These are phyloP conservation scores for Glebionis coronaria DNA, from an alignment of 129 eudicot genomes.

Conservation along the genomic window DNA sequence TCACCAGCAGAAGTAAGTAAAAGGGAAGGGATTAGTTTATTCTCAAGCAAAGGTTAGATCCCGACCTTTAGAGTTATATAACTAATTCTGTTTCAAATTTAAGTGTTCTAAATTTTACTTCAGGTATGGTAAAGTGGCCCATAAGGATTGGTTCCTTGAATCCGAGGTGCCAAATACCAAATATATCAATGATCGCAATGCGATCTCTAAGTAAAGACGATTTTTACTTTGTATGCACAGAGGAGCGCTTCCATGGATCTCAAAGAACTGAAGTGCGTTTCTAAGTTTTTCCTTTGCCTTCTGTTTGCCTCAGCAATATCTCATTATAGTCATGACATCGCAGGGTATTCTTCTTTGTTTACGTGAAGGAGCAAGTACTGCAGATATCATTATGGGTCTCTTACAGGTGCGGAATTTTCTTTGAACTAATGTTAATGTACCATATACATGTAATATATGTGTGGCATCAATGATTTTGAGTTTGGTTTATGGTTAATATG, in stretches of 20 bases:
- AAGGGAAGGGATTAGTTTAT: slow-evolving; percentile 64
- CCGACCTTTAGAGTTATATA: neutral
- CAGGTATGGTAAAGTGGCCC: slow-evolving; percentile 58
- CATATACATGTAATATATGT: neutral
- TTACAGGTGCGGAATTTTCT: slow-evolving; percentile 48
- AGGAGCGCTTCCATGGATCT: slow-evolving; percentile 37
- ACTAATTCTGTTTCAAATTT: neutral
- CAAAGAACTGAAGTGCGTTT: slow-evolving; percentile 23
- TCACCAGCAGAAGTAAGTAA: slow-evolving; percentile 90
- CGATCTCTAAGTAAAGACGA: slow-evolving; percentile 56
- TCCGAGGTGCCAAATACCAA: slow-evolving; percentile 54
- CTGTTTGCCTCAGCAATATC: neutral
- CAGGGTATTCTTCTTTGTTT: slow-evolving; percentile 77
- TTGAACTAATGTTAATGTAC: neutral
- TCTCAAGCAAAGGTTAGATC: slow-evolving; percentile 57
- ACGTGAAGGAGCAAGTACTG: slow-evolving; percentile 79
- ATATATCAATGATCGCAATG: slow-evolving; percentile 57
- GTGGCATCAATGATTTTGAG: neutral
- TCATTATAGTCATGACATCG: slow-evolving; percentile 10
- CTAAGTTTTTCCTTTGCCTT: neutral
- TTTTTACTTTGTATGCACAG: slow-evolving; percentile 72
- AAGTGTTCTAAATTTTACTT: neutral
- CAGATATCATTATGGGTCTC: slow-evolving; percentile 65
- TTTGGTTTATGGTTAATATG: neutral
- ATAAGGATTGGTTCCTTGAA: slow-evolving; percentile 83